These are phyloP conservation scores for Beauveria australis DNA, from an alignment of 2,329 filamentous ascomycete species.

Conservation along the genomic window DNA sequence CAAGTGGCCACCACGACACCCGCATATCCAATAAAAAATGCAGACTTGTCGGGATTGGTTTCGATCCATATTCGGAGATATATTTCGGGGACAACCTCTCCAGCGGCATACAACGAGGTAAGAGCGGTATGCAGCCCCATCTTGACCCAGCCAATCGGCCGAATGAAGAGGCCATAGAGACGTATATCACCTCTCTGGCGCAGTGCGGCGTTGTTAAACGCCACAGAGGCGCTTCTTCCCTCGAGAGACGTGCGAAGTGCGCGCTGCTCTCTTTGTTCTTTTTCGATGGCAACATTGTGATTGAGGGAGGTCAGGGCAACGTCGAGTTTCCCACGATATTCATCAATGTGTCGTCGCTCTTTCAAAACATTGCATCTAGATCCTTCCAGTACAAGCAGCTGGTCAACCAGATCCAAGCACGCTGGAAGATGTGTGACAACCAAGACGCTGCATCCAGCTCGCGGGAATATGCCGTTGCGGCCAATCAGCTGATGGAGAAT, in stretches of 20 bases:
- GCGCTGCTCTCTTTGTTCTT: neutral
- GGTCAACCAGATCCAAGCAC: neutral
- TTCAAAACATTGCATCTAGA: neutral
- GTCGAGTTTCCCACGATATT: neutral
- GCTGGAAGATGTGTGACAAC: neutral
- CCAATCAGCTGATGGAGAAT: neutral
- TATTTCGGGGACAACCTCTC: neutral
- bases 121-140: neutral
- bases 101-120: neutral
- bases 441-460: neutral
- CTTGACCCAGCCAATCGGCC: neutral
- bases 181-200: neutral
- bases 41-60: neutral
- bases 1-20: neutral
- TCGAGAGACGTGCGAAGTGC: neutral
- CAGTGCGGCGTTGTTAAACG: neutral
- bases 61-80: neutral
- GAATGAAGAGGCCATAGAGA: neutral
- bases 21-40: neutral
- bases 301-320: neutral
- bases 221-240: neutral
- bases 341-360: neutral
- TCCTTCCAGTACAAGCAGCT: neutral
- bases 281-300: neutral
- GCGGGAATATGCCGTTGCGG: neutral